Conservation (phyloP, 2,329 filamentous ascomycete genomes). For the Thelonectria rubi region DNA sequence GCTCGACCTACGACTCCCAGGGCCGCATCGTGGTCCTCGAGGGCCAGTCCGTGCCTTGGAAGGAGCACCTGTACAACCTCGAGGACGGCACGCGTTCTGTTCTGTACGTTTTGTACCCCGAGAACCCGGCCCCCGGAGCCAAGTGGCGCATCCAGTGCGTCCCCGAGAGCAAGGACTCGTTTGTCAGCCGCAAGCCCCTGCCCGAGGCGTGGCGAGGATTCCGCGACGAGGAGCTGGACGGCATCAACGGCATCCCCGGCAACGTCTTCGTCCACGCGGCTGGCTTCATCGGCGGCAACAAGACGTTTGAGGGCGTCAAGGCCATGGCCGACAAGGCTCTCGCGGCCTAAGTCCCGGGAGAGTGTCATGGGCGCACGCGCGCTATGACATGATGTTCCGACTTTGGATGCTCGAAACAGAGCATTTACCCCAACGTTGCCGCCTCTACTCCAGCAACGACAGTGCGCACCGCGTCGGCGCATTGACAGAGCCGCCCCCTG, state of each 20-base stretch:
- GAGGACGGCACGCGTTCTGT: slow-evolving; percentile 72
- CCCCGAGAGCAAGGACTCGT: slow-evolving; percentile 84
- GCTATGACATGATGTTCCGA: neutral
- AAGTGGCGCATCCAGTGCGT: slow-evolving; percentile 97
- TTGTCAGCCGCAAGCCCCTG: slow-evolving; percentile 89
- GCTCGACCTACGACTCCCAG: slow-evolving; percentile 72
- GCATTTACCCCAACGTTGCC: neutral
- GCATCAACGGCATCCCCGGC: slow-evolving; percentile 72
- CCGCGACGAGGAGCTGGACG: slow-evolving; percentile 84
- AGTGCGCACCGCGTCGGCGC: neutral
- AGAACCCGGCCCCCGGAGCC: slow-evolving; percentile 75
- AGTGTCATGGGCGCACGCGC: neutral
- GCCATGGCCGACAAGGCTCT: slow-evolving; percentile 85
- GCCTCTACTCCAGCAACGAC: neutral
- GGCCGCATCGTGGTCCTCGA: slow-evolving; percentile 86
- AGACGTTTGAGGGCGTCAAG: slow-evolving; percentile 86
- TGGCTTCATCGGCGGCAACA: slow-evolving; percentile 96
- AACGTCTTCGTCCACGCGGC: slow-evolving; percentile 93
- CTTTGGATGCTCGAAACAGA: slow-evolving; percentile 14
- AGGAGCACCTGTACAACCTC: slow-evolving; percentile 91
- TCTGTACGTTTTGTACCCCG: slow-evolving; percentile 90
- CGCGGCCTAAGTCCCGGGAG: slow-evolving; percentile 39
- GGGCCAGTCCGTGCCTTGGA: slow-evolving; percentile 86
- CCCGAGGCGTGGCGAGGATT: slow-evolving; percentile 93
- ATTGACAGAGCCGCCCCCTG: neutral